These are phyloP conservation scores for Plasmodium sp. DNA, from an alignment of 169 alveolate species.

Conservation along the genomic window DNA sequence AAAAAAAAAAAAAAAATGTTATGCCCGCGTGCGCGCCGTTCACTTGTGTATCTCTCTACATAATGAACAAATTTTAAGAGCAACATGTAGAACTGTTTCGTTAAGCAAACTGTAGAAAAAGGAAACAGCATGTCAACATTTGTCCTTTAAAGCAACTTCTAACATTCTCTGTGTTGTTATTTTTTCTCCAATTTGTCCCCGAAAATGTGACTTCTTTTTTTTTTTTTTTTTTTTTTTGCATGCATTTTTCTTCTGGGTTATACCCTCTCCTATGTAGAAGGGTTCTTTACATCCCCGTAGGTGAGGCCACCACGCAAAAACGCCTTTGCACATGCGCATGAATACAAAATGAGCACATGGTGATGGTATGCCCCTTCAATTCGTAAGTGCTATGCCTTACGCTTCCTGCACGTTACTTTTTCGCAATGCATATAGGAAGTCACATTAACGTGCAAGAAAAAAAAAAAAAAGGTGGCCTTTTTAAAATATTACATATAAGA, in stretches of 20 bases:
- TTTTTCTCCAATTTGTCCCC: not conserved
- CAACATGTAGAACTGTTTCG: not conserved
- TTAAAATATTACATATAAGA: not conserved
- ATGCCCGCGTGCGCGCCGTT: not conserved
- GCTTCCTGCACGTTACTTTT: not conserved
- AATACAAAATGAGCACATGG: not conserved
- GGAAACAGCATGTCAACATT: not conserved
- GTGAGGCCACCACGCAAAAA: not conserved
- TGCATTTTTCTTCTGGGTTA: not conserved
- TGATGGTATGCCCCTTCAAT: not conserved
- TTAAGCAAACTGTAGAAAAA: not conserved
- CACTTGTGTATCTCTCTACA: not conserved
- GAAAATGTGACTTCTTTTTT: not conserved
- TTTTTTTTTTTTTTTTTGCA: not conserved
- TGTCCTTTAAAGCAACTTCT: not conserved
- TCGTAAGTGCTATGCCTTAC: not conserved
- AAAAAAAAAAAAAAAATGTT: constrained; percentile 12
- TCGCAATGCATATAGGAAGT: not conserved
- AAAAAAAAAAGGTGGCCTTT: not conserved
- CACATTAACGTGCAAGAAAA: not conserved
- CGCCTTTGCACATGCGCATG: not conserved
- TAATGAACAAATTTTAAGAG: not conserved
- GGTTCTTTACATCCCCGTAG: not conserved
- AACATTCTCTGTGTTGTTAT: not conserved
- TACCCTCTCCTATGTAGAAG: not conserved